A percentile compares a stretch with the other conserved stretches of the same genome.
Evolutionary conservation across 1,284 basidiomycete genomes (phyloP).

Genomic region (Ceratobasidium sp.): DNA sequence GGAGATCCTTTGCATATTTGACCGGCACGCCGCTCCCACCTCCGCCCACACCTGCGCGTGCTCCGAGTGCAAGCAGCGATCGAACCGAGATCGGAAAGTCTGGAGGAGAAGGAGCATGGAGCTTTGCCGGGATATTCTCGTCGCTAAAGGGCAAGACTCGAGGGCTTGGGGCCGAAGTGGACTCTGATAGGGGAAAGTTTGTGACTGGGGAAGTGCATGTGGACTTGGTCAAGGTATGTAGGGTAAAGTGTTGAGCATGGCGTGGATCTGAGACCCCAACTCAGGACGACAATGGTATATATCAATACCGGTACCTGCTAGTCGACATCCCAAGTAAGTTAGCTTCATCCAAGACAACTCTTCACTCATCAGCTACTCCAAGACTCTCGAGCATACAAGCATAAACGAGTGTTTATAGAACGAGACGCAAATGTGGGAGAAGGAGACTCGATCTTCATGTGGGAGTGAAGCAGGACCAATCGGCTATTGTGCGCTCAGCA

Average conservation of each 20-base stretch:
- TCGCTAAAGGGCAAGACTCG: conserved; percentile 58
- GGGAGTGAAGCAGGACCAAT: conserved; percentile 54
- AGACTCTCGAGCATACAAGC: conserved; percentile 69
- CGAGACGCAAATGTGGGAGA: conserved; percentile 68
- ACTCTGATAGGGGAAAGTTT: conserved; percentile 56
- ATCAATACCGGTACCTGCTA: conserved; percentile 75
- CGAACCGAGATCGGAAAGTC: conserved; percentile 47
- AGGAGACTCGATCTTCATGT: conserved; percentile 72
- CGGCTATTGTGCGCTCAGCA: neutral
- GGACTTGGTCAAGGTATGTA: conserved; percentile 70
- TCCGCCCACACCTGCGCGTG: conserved; percentile 34
- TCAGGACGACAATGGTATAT: conserved; percentile 76
- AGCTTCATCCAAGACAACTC: conserved; percentile 2
- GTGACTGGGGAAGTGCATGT: conserved; percentile 81
- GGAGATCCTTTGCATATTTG: conserved; percentile 68
- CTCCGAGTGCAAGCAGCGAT: conserved; percentile 38
- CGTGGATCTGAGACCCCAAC: neutral
- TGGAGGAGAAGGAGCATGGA: conserved; percentile 55
- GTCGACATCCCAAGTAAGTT: conserved; percentile 78
- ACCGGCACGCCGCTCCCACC: conserved; percentile 58
- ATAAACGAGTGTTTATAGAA: conserved; percentile 74
- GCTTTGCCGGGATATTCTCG: conserved; percentile 70
- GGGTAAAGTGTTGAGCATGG: neutral
- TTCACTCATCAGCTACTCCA: neutral
- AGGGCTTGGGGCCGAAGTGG: neutral